phyloP scores from a whole-genome alignment of 2,329 filamentous ascomycete species.

The Diplodia scrobiculata region DNA sequence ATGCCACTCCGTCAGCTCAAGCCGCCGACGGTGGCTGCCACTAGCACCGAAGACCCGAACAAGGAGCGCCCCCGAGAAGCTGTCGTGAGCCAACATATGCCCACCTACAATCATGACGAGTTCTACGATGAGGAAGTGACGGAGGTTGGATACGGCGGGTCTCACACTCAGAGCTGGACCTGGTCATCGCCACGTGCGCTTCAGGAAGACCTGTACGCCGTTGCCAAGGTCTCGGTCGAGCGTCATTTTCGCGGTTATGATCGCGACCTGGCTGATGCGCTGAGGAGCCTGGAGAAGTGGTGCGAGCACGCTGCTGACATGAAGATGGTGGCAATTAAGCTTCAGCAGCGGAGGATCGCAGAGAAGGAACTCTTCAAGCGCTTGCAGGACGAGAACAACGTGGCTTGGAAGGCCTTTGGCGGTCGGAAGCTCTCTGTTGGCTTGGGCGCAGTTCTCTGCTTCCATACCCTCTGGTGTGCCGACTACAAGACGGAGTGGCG shows the following conservation, averaged over 20 bases:
- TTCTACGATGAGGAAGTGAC: not conserved
- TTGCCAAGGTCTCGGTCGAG: conserved; percentile 22
- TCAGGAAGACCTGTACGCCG: conserved; percentile 16
- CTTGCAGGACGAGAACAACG: not conserved
- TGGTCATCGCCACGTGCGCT: conserved; percentile 22
- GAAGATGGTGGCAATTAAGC: conserved; percentile 11
- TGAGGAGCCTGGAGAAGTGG: conserved; percentile 25
- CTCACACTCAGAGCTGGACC: conserved; percentile 19
- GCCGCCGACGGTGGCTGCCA: not conserved
- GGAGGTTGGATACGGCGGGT: conserved; percentile 11
- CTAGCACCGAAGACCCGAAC: not conserved
- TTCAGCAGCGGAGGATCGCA: conserved; percentile 16
- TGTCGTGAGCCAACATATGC: not conserved
- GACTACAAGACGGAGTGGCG: conserved; percentile 36
- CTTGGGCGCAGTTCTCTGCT: conserved; percentile 40
- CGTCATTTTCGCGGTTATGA: conserved; percentile 26
- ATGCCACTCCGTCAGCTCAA: not conserved
- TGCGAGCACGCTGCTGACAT: conserved; percentile 17
- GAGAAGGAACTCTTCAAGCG: conserved; percentile 15
- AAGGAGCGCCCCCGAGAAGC: not conserved
- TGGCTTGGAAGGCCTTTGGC: conserved; percentile 12
- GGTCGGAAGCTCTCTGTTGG: conserved; percentile 11
- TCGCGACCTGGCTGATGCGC: conserved; percentile 10
- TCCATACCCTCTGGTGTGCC: conserved; percentile 47
- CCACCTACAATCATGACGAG: not conserved